Evolutionary conservation across 2,329 filamentous ascomycete species (phyloP).

Genomic region (Sordariomycetes sp.): DNA sequence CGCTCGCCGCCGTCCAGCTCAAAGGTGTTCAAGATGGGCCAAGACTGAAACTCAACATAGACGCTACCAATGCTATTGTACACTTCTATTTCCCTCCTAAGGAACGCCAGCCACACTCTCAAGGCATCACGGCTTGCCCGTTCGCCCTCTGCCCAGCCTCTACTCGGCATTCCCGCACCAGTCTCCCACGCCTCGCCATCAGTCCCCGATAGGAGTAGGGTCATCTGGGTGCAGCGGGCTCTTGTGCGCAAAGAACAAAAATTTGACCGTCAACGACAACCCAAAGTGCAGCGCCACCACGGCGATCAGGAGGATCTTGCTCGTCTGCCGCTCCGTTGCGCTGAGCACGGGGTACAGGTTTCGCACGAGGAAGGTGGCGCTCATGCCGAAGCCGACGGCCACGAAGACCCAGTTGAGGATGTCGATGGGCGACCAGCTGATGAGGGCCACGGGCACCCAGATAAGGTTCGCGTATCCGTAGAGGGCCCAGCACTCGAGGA

Average conservation of each 20-base stretch:
- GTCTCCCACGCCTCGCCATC: background rate
- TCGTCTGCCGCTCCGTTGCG: slow-evolving; percentile 85
- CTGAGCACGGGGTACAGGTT: slow-evolving; percentile 88
- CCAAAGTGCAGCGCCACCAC: slow-evolving; percentile 81
- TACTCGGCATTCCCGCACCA: background rate
- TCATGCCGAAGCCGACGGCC: slow-evolving; percentile 71
- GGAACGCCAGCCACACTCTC: background rate
- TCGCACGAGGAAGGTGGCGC: slow-evolving; percentile 72
- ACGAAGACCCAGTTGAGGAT: slow-evolving; percentile 93
- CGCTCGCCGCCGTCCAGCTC: background rate
- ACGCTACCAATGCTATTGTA: background rate
- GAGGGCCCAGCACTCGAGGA: slow-evolving; percentile 89
- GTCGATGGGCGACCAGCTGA: slow-evolving; percentile 78
- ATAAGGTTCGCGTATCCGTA: slow-evolving; percentile 96
- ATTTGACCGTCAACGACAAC: slow-evolving; percentile 89
- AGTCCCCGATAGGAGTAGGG: background rate
- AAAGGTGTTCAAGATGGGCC: background rate
- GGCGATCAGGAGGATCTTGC: slow-evolving; percentile 74
- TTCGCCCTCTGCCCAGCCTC: background rate
- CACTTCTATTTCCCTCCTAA: background rate
- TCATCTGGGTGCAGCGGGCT: slow-evolving; percentile 33
- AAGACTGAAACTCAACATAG: background rate
- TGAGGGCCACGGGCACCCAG: slow-evolving; percentile 89
- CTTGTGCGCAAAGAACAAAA: slow-evolving; percentile 84
- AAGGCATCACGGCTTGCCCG: background rate